phyloP scores from a whole-genome alignment of 108 stramenopile species.

The Nannochloropsis salina region DNA sequence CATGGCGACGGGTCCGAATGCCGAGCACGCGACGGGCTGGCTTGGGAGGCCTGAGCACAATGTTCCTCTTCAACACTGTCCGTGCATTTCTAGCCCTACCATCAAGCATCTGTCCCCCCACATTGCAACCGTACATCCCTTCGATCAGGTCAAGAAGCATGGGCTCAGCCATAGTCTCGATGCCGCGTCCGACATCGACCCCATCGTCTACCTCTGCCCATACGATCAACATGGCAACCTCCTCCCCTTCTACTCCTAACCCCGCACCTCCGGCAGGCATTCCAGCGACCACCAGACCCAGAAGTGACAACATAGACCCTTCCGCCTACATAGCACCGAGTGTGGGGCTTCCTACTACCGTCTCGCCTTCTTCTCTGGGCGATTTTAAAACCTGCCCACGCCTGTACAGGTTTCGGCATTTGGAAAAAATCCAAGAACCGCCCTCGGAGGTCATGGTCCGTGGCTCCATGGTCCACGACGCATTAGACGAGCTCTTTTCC shows the following conservation, averaged over 20 bases:
- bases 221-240: not conserved
- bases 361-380: not conserved
- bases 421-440: not conserved
- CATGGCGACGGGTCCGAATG: not conserved
- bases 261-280: not conserved
- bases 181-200: not conserved
- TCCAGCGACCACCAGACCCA: not conserved
- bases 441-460: not conserved
- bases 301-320: not conserved
- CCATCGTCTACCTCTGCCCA: not conserved
- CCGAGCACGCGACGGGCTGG: not conserved
- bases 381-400: not conserved
- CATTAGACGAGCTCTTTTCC: not conserved
- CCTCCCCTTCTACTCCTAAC: not conserved
- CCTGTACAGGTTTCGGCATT: not conserved
- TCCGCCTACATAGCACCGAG: not conserved
- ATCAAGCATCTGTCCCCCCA: not conserved
- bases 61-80: not conserved
- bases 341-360: not conserved
- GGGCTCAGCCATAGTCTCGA: not conserved
- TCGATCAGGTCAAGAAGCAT: not conserved
- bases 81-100: not conserved
- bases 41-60: not conserved
- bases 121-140: not conserved
- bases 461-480: conserved; percentile 2